Percentiles rank a stretch among this genome's conserved stretches.
phyloP scores from a whole-genome alignment of 2,329 filamentous ascomycete species.

The Atkinsonella hypoxylon region DNA sequence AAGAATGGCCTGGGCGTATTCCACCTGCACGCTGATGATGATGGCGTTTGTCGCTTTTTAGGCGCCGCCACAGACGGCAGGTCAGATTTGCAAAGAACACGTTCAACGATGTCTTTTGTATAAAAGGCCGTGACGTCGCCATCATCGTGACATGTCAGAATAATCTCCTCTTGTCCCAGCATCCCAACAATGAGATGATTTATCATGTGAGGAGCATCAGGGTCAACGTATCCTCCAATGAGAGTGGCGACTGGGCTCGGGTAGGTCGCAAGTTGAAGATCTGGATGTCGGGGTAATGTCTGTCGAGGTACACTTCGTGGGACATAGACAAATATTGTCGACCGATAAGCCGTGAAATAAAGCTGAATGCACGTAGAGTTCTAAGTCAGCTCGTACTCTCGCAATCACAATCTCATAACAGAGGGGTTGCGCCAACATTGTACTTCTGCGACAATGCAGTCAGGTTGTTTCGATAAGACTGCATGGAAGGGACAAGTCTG shows the following conservation, averaged over 20 bases:
- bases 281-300: constrained; percentile 33
- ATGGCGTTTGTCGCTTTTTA: constrained; percentile 1
- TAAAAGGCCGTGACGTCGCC: constrained; percentile 65
- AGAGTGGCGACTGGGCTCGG: constrained; percentile 25
- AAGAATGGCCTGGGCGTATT: constrained; percentile 44
- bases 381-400: not conserved
- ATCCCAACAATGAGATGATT: constrained; percentile 60
- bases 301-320: constrained; percentile 35
- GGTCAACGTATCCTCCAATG: constrained; percentile 42
- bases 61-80: constrained; percentile 1
- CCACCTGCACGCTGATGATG: not conserved
- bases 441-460: constrained; percentile 45
- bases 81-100: constrained; percentile 22
- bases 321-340: constrained; percentile 44
- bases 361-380: constrained; percentile 25
- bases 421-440: constrained; percentile 28
- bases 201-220: constrained; percentile 42
- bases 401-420: not conserved
- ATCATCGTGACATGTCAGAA: constrained; percentile 59
- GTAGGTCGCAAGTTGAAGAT: constrained; percentile 36
- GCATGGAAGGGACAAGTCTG: constrained; percentile 20
- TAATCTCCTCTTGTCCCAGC: constrained; percentile 56
- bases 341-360: constrained; percentile 48
- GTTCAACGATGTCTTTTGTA: constrained; percentile 38
- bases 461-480: constrained; percentile 39